Evolutionary conservation across 495 filamentous ascomycete species (phyloP), one percentile per base, ranked within the genome.

Genomic region (Podospora didyma): DNA sequence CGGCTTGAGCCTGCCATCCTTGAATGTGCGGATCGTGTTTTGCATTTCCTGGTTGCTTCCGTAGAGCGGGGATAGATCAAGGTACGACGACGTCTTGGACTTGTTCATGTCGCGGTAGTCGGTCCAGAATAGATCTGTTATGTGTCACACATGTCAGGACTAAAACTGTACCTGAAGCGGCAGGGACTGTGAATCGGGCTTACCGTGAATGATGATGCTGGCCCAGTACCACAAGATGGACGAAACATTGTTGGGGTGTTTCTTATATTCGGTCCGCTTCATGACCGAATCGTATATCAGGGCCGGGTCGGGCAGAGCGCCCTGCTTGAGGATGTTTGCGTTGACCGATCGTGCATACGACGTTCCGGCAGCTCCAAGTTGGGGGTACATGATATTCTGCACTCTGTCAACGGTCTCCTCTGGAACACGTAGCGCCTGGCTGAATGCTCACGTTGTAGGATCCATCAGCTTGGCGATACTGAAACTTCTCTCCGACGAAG

Each of bases 211-310:
- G 58, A 96, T 92, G 53, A 96, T 89, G 16, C 85, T 89, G 7
- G 90, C 92, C 66, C 92, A 82, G 61, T 97, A 92, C 78, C 92
- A 97, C 12, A 97, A 73, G 53, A 96, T 79, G 63, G 89, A 93
- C 1, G 91, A 96, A 19, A 96, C 86, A 60, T 89, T 88, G 63
- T 88, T 92, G 9, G 77, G 75, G 48, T 79, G 75, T 51, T 73
- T 70, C 49, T 69, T 68, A 63, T 73, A 79, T 51, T 73, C 63
- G 16, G 65, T 70, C 12, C 75, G 68, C 66, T 74, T 76, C 77
- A 79, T 79, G 53, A 79, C 67, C 21, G 83, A 81, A 65, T 96
- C 92, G 57, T 92, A 97, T 23, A 97, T 76, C 3, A 86, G 78
- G 17, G 75, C 81, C 0, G 92, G 85, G 62, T 95, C 90, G 2